Evolutionary conservation across 1,284 basidiomycete genomes (phyloP).

Genomic region (Malassezia brasiliensis): DNA sequence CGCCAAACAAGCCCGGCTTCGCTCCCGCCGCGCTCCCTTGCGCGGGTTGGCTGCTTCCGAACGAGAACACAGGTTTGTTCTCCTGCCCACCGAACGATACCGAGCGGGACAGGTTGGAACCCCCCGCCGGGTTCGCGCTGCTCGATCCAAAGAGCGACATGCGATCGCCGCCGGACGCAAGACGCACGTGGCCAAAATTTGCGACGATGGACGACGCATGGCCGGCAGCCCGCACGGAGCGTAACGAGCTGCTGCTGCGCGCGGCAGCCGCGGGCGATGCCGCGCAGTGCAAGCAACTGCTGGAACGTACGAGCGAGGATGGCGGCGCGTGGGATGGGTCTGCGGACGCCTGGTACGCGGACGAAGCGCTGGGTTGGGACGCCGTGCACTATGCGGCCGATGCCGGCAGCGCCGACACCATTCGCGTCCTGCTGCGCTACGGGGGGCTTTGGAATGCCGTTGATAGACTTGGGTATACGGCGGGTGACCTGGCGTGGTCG

Average conservation of each 20-base stretch:
- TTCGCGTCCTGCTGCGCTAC: constrained; percentile 62
- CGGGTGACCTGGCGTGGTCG: constrained; percentile 41
- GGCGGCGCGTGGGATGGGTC: constrained; percentile 55
- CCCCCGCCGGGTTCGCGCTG: not conserved
- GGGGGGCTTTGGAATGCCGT: constrained; percentile 77
- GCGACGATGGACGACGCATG: constrained; percentile 4
- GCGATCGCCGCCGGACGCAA: not conserved
- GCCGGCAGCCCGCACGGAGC: constrained; percentile 21
- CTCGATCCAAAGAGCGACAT: constrained; percentile 15
- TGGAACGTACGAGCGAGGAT: constrained; percentile 9
- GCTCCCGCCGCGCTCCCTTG: not conserved
- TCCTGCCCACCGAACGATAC: constrained; percentile 5
- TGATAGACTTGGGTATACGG: constrained; percentile 34
- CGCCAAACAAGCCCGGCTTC: not conserved
- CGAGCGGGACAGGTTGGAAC: constrained; percentile 1
- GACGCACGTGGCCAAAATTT: not conserved
- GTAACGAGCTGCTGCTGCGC: constrained; percentile 28
- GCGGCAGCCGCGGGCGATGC: constrained; percentile 29
- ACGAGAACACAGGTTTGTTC: constrained; percentile 10
- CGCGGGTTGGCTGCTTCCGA: constrained; percentile 1
- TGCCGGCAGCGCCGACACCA: constrained; percentile 57
- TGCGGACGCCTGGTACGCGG: constrained; percentile 79
- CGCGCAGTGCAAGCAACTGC: constrained; percentile 19
- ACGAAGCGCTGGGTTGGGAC: constrained; percentile 61
- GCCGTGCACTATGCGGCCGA: constrained; percentile 82